phyloP scores from a whole-genome alignment of 1,284 basidiomycete species.

The Cutaneotrichosporon sp. region DNA sequence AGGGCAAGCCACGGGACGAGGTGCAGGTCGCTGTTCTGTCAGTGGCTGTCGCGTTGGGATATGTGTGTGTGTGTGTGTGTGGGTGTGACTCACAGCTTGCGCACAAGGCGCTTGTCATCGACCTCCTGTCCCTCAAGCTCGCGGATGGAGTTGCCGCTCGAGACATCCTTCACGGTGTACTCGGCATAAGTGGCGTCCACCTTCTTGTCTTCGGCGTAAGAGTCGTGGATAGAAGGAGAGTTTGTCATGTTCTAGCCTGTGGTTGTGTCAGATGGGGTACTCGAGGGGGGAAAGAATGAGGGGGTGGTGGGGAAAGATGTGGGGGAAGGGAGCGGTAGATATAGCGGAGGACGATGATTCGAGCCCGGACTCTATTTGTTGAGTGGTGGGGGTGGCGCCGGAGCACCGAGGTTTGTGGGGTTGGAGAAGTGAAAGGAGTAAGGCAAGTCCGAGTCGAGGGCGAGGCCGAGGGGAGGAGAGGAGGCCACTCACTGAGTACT shows the following conservation, averaged over 20 bases:
- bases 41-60: not conserved
- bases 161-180: constrained; percentile 9
- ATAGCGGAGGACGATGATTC: not conserved
- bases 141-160: constrained; percentile 6
- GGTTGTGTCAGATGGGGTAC: not conserved
- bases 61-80: not conserved
- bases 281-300: not conserved
- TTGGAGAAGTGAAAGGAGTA: not conserved
- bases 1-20: constrained; percentile 52
- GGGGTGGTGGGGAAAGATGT: not conserved
- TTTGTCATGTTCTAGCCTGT: constrained; percentile 4
- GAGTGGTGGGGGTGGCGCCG: not conserved
- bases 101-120: constrained; percentile 15
- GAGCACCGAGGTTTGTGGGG: not conserved
- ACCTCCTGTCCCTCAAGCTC: constrained; percentile 16
- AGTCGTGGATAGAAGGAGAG: constrained; percentile 1
- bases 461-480: not conserved
- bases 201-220: constrained; percentile 10
- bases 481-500: constrained; percentile 4
- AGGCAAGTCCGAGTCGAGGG: not conserved
- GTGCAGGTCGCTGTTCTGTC: constrained; percentile 28
- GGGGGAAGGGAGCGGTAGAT: not conserved
- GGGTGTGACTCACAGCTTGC: constrained; percentile 19
- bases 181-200: constrained; percentile 4
- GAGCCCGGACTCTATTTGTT: not conserved